Evolutionary conservation across 148 eudicot genomes (phyloP).

Genomic region (Rhododendron ovatum): DNA sequence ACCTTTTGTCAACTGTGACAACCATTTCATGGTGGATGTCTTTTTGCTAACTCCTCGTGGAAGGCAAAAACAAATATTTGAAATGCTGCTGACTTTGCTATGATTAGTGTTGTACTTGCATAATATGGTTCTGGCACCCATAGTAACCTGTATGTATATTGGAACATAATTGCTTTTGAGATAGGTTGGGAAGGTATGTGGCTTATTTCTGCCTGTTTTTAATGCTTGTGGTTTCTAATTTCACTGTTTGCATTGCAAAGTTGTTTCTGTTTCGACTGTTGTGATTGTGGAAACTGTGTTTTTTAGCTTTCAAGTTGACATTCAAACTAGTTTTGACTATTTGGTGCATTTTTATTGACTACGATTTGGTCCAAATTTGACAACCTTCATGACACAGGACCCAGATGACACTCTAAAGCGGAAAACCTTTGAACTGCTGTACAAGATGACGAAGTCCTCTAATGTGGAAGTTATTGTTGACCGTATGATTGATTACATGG

Average conservation of each 20-base stretch:
- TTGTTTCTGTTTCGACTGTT: not conserved
- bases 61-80: not conserved
- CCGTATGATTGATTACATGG: conserved; percentile 95
- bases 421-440: conserved; percentile 90
- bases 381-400: conserved; percentile 52
- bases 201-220: not conserved
- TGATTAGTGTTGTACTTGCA: not conserved
- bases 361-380: conserved; percentile 10
- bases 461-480: conserved; percentile 98
- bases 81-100: not conserved
- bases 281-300: not conserved
- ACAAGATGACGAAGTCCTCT: conserved; percentile 93
- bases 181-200: not conserved
- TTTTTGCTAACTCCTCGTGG: not conserved
- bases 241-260: not conserved
- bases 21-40: not conserved
- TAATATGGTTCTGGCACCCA: not conserved
- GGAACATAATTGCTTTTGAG: not conserved
- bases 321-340: not conserved
- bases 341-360: not conserved
- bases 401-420: conserved; percentile 98
- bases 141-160: not conserved
- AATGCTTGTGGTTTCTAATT: not conserved
- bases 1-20: not conserved
- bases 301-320: not conserved